A percentile compares a stretch with the other conserved stretches of the same genome.
These are phyloP conservation scores for Zymoseptoria crescenta DNA, from an alignment of 2,329 filamentous ascomycete species.

Conservation along the genomic window DNA sequence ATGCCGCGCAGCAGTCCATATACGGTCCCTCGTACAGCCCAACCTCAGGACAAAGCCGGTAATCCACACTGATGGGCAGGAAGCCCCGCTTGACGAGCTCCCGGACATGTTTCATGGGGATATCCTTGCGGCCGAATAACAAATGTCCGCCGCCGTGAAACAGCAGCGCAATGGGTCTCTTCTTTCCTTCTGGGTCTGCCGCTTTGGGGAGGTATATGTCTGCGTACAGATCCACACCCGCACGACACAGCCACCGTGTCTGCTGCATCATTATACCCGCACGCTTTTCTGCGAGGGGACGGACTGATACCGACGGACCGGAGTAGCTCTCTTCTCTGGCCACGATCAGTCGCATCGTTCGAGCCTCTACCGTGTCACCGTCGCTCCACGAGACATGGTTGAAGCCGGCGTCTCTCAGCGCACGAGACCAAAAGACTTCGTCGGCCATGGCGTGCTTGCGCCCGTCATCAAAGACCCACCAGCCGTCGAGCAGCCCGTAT, in stretches of 20 bases:
- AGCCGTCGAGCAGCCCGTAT: constrained; percentile 32
- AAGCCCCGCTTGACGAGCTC: constrained; percentile 2
- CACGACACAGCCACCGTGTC: background rate
- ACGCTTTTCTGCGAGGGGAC: background rate
- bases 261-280: background rate
- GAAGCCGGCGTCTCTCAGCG: constrained; percentile 26
- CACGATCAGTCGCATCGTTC: constrained; percentile 9
- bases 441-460: constrained; percentile 26
- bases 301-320: background rate
- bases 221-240: background rate
- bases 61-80: constrained; percentile 8
- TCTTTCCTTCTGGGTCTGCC: background rate
- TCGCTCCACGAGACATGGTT: constrained; percentile 31
- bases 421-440: constrained; percentile 13
- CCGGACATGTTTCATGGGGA: constrained; percentile 2
- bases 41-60: constrained; percentile 6
- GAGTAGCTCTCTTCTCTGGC: background rate
- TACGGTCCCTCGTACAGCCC: constrained; percentile 4
- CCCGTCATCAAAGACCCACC: constrained; percentile 35
- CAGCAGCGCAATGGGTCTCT: constrained; percentile 2
- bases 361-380: constrained; percentile 15
- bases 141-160: constrained; percentile 9
- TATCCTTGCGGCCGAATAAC: constrained; percentile 2
- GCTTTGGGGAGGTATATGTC: background rate
- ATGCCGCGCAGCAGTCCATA: constrained; percentile 4